Evolutionary conservation across 2,329 filamentous ascomycete species (phyloP), one percentile per base, ranked within the genome.

Genomic region (Alternaria arborescens): DNA sequence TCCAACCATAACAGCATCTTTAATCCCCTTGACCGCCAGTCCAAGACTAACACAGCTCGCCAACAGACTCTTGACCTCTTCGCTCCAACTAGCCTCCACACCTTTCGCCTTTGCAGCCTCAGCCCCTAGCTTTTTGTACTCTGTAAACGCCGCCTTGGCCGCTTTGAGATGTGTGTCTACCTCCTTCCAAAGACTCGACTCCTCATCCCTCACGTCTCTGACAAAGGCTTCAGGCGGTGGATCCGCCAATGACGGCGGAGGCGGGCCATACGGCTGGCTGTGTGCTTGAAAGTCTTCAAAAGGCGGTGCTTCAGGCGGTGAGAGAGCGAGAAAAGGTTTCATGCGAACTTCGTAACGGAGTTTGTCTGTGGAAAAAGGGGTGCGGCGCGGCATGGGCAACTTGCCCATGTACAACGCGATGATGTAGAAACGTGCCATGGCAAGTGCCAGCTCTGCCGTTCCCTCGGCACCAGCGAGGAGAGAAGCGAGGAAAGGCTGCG

Each of bases 311-410:
- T 88, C 85, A 0, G 92, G 91, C 2, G 92, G 83, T 10, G 86
- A 85, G 57, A 97, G 85, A 8, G 82, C 76, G 1, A 89, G 82
- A 71, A 96, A 97, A 0, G 93, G 92, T 71, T 91, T 91, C 92
- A 97, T 95, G 60, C 94, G 90, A 10, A 96, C 81, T 67, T 95
- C 91, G 76, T 95, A 94, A 12, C 92, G 88, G 5, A 93, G 81
- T 32, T 83, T 79, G 58, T 91, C 86, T 16, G 85, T 86, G 58
- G 88, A 87, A 74, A 93, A 96, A 0, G 90, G 88, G 11, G 8
- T 7, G 1, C 87, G 81, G 78, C 77, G 5, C 83, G 86, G 16
- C 0, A 79, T 58, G 52, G 82, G 79, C 68, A 93, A 67, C 30
- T 86, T 70, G 1, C 74, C 66, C 7, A 91, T 82, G 8, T 91